Evolutionary conservation across 768 basidiomycete species (phyloP), one percentile per base, ranked within the genome.

Genomic region (Rickenella mellea): DNA sequence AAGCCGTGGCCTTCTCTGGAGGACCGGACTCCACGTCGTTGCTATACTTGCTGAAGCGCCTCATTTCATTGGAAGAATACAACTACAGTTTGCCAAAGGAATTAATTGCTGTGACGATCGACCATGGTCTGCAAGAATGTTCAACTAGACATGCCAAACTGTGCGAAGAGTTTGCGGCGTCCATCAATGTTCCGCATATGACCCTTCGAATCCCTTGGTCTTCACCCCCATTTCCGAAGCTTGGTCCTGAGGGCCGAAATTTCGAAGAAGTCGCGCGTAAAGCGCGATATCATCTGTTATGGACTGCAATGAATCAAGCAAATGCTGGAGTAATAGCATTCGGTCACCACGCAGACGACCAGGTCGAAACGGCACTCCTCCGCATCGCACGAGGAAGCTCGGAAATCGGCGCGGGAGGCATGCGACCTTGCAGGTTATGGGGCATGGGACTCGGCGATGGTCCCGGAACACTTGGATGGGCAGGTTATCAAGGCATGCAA

Each of bases 11-110:
- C 17, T 80, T 78, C 56, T 90, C 88, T 9, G 88, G 83, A 6
- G 88, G 88, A 2, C 75, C 86, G 8, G 88, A 91, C 57, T 91
- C 88, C 3, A 77, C 80, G 0, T 85, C 83, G 55, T 66, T 91
- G 5, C 65, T 89, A 12, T 86, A 77, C 51, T 71, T 90, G 11
- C 61, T 89, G 27, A 36, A 17, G 15, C 11, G 12, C 19, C 10
- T 14, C 12, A 10, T 9, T 9, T 12, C 9, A 36, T 7, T 7
- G 7, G 19, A 36, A 12, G 33, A 36, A 2, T 15, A 3, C 7
- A 4, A 6, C 24, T 7, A 36, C 11, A 22, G 33, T 17, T 9
- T 12, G 4, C 33, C 33, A 17, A 36, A 3, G 2, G 53, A 52
- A 11, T 46, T 78, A 4, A 44, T 78, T 5, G 84, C 86, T 1